Evolutionary conservation across 108 stramenopile species (phyloP).

Genomic region (Mayamaea pseudoterrestris): DNA sequence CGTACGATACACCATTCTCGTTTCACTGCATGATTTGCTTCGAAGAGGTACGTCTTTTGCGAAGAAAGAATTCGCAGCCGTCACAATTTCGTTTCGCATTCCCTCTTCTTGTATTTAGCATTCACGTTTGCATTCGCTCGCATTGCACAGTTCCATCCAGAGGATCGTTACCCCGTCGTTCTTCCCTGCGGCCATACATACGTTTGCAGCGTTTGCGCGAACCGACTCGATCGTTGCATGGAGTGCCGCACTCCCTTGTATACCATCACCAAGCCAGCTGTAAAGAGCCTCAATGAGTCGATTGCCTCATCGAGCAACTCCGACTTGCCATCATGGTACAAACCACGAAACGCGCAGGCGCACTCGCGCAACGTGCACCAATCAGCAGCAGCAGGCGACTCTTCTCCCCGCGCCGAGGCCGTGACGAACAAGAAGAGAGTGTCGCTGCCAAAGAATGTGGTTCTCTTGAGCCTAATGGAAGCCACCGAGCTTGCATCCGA

Average conservation of each 20-base stretch:
- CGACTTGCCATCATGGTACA: constrained; percentile 2
- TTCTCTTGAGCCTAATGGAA: constrained; percentile 62
- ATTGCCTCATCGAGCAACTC: constrained; percentile 6
- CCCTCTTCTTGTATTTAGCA: no score
- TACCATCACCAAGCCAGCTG: constrained; percentile 1
- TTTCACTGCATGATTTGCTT: constrained; percentile 85
- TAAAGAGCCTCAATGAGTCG: background rate
- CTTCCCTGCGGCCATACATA: constrained; percentile 86
- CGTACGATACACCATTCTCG: constrained; percentile 31
- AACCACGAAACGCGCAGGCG: background rate
- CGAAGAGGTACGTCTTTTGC: no score
- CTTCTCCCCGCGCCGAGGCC: constrained; percentile 16
- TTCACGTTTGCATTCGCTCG: no score
- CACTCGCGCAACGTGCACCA: constrained; percentile 1
- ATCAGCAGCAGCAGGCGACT: constrained; percentile 2
- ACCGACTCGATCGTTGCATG: constrained; percentile 78
- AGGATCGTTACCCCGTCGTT: constrained; percentile 59
- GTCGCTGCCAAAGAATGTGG: constrained; percentile 71
- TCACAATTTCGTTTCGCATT: no score
- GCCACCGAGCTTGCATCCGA: constrained; percentile 24
- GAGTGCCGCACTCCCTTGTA: constrained; percentile 65
- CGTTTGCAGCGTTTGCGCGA: constrained; percentile 59
- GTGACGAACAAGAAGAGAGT: constrained; percentile 56
- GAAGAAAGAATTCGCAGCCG: no score
- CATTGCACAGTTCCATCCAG: constrained; percentile 58